Evolutionary conservation across 2,329 filamentous ascomycete genomes (phyloP).

Genomic region (Didymella pomorum): DNA sequence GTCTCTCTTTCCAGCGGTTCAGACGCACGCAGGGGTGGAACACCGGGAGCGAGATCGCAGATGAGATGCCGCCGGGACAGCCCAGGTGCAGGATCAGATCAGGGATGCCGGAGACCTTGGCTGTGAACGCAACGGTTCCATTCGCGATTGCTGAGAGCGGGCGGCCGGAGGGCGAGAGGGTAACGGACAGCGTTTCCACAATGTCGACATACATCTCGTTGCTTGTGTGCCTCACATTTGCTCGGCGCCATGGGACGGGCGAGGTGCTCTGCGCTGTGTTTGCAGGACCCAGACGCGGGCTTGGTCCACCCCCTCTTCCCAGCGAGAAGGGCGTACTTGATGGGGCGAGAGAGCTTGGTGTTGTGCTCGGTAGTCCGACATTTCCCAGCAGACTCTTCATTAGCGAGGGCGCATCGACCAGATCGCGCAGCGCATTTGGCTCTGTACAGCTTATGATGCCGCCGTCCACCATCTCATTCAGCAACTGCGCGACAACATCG

Average conservation of each 20-base stretch:
- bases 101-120: conserved; percentile 92
- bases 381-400: conserved; percentile 88
- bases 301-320: conserved; percentile 33
- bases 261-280: conserved; percentile 49
- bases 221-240: conserved; percentile 92
- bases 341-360: conserved; percentile 42
- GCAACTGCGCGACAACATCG: conserved; percentile 89
- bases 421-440: conserved; percentile 87
- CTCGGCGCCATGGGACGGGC: conserved; percentile 84
- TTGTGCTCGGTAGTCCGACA: conserved; percentile 74
- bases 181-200: conserved; percentile 87
- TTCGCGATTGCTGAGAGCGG: conserved; percentile 87
- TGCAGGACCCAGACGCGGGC: conserved; percentile 34
- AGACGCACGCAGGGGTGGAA: conserved; percentile 96
- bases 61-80: conserved; percentile 73
- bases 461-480: conserved; percentile 96
- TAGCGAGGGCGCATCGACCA: conserved; percentile 90
- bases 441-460: conserved; percentile 91
- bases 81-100: conserved; percentile 85
- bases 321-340: conserved; percentile 43
- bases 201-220: conserved; percentile 98
- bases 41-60: conserved; percentile 84
- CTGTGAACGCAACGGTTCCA: conserved; percentile 92
- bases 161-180: conserved; percentile 86
- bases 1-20: conserved; percentile 85